These are phyloP conservation scores for Xylariales sp. DNA, from an alignment of 2,329 filamentous ascomycete genomes.

Conservation along the genomic window DNA sequence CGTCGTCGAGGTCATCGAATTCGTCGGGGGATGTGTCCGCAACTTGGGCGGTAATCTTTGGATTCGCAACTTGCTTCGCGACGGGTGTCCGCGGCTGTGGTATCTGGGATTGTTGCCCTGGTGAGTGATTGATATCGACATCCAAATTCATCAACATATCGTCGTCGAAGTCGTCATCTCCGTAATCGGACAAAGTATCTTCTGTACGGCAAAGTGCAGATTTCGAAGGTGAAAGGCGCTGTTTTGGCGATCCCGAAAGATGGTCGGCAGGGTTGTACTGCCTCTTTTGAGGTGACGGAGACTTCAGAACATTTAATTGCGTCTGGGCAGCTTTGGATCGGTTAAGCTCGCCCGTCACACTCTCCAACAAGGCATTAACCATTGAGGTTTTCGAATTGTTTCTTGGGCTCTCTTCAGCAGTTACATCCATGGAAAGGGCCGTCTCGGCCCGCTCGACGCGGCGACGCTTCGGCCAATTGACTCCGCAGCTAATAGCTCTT, in stretches of 20 bases:
- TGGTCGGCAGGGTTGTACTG: conserved; percentile 38
- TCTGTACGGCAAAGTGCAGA: conserved; percentile 25
- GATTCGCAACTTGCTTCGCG: conserved; percentile 37
- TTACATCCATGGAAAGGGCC: conserved; percentile 49
- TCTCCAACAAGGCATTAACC: conserved; percentile 74
- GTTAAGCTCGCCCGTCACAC: conserved; percentile 67
- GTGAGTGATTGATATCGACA: conserved; percentile 49
- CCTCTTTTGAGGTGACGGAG: conserved; percentile 60
- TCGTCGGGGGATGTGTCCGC: conserved; percentile 60
- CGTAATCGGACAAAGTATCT: conserved; percentile 60
- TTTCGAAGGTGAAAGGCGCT: conserved; percentile 41
- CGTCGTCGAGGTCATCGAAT: conserved; percentile 75
- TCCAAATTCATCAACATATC: conserved; percentile 68
- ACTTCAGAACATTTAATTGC: conserved; percentile 50
- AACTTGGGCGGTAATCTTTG: conserved; percentile 32
- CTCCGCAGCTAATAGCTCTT: conserved; percentile 75
- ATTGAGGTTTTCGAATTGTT: conserved; percentile 66
- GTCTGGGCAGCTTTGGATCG: conserved; percentile 53
- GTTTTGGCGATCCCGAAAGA: conserved; percentile 35
- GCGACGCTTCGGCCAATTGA: conserved; percentile 77
- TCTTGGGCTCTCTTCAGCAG: conserved; percentile 56
- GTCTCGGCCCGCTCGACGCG: conserved; percentile 64
- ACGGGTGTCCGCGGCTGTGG: conserved; percentile 33
- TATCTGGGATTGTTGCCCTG: conserved; percentile 40
- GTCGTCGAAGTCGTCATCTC: conserved; percentile 69